phyloP scores from a whole-genome alignment of 2,329 filamentous ascomycete genomes.

The Xylaria multiplex region DNA sequence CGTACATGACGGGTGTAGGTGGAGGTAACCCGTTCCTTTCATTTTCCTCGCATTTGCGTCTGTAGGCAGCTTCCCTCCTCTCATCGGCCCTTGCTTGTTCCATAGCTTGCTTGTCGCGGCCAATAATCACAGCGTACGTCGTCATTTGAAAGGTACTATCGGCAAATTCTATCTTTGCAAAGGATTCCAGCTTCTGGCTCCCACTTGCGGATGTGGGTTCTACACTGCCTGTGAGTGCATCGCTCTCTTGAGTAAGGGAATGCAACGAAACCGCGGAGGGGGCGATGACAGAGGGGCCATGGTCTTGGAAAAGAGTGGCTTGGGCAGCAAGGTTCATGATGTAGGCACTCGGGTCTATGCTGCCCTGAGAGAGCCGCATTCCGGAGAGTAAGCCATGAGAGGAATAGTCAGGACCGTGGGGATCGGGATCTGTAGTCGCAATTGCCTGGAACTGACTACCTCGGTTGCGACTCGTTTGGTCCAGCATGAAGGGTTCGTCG shows the following conservation, averaged over 20 bases:
- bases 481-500: constrained; percentile 32
- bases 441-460: constrained; percentile 46
- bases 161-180: constrained; percentile 72
- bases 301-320: constrained; percentile 42
- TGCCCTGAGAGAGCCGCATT: constrained; percentile 44
- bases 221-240: constrained; percentile 47
- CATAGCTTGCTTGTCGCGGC: constrained; percentile 72
- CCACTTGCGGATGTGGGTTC: constrained; percentile 50
- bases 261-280: constrained; percentile 50
- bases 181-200: constrained; percentile 62
- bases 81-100: constrained; percentile 64
- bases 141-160: constrained; percentile 84
- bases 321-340: constrained; percentile 47
- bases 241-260: constrained; percentile 48
- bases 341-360: constrained; percentile 47
- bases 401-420: constrained; percentile 40
- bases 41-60: constrained; percentile 59
- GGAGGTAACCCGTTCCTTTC: constrained; percentile 60
- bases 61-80: constrained; percentile 58
- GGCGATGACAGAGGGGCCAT: constrained; percentile 46
- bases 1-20: constrained; percentile 60
- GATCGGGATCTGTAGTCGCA: constrained; percentile 49
- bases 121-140: constrained; percentile 76
- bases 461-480: constrained; percentile 29
- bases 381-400: constrained; percentile 39